phyloP scores from a whole-genome alignment of 352 stramenopile species.

The Pythium volutum region DNA sequence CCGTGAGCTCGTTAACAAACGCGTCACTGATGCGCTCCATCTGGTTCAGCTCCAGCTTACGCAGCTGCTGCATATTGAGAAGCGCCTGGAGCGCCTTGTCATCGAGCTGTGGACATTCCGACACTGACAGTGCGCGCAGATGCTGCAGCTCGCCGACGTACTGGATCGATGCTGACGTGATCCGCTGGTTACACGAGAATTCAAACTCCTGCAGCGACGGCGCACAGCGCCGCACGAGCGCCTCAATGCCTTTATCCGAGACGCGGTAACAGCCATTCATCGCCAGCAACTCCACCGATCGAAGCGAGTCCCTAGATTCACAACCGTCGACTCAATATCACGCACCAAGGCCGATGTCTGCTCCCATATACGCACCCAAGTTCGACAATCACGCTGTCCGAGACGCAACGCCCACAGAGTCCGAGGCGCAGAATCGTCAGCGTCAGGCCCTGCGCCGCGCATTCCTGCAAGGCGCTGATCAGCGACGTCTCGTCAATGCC shows the following conservation, averaged over 20 bases:
- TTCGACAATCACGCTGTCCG: slow-evolving; percentile 66
- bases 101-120: slow-evolving; percentile 75
- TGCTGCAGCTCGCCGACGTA: slow-evolving; percentile 69
- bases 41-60: slow-evolving; percentile 69
- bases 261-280: slow-evolving; percentile 77
- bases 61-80: slow-evolving; percentile 55
- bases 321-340: neutral
- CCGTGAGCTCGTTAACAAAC: slow-evolving; percentile 47
- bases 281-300: slow-evolving; percentile 59
- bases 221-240: slow-evolving; percentile 61
- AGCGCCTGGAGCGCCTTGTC: slow-evolving; percentile 57
- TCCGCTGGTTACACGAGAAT: slow-evolving; percentile 81
- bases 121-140: slow-evolving; percentile 61
- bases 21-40: slow-evolving; percentile 70
- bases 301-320: slow-evolving; percentile 41
- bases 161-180: slow-evolving; percentile 70
- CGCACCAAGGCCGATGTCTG: neutral
- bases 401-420: slow-evolving; percentile 75
- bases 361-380: slow-evolving; percentile 34
- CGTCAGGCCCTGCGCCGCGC: slow-evolving; percentile 35
- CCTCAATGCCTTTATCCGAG: slow-evolving; percentile 61
- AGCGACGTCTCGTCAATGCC: slow-evolving; percentile 73
- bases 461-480: slow-evolving; percentile 49
- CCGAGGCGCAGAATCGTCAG: slow-evolving; percentile 60
- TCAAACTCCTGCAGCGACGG: slow-evolving; percentile 72